Conservation (phyloP, 1,284 basidiomycete genomes). For the Sanghuangporus weigelae region DNA sequence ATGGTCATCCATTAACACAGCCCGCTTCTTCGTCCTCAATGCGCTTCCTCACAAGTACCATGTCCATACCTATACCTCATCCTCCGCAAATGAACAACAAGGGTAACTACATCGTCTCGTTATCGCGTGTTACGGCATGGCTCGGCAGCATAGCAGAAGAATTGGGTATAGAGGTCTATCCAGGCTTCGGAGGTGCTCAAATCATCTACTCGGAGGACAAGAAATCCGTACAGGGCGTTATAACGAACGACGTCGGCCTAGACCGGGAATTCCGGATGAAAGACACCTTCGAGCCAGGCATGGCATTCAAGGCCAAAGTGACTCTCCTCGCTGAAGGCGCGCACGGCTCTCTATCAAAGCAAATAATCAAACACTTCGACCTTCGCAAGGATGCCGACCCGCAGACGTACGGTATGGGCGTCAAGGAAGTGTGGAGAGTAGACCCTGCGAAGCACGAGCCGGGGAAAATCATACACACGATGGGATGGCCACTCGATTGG, state of each 20-base stretch:
- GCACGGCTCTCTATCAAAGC: constrained; percentile 88
- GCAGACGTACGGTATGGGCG: constrained; percentile 94
- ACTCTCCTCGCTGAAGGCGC: constrained; percentile 97
- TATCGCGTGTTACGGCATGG: constrained; percentile 89
- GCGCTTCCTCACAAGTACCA: constrained; percentile 78
- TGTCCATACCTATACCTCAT: constrained; percentile 85
- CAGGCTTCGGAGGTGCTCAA: constrained; percentile 90
- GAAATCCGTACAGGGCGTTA: constrained; percentile 72
- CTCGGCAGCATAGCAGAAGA: constrained; percentile 86
- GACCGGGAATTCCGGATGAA: constrained; percentile 79
- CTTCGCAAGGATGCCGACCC: constrained; percentile 78
- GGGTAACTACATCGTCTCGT: constrained; percentile 91
- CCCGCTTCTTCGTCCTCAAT: constrained; percentile 79
- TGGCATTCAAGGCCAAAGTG: constrained; percentile 93
- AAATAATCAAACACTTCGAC: constrained; percentile 74
- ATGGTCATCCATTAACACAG: constrained; percentile 68
- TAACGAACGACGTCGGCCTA: constrained; percentile 94
- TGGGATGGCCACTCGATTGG: constrained; percentile 89
- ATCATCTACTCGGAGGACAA: constrained; percentile 72
- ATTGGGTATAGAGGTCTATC: constrained; percentile 93
- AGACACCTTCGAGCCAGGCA: constrained; percentile 91
- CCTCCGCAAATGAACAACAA: constrained; percentile 97
- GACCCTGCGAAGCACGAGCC: constrained; percentile 72
- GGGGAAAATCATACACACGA: constrained; percentile 87
- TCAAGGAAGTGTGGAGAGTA: constrained; percentile 98